These are phyloP conservation scores for Alternaria triticimaculans DNA, from an alignment of 2,329 filamentous ascomycete genomes.

Conservation along the genomic window DNA sequence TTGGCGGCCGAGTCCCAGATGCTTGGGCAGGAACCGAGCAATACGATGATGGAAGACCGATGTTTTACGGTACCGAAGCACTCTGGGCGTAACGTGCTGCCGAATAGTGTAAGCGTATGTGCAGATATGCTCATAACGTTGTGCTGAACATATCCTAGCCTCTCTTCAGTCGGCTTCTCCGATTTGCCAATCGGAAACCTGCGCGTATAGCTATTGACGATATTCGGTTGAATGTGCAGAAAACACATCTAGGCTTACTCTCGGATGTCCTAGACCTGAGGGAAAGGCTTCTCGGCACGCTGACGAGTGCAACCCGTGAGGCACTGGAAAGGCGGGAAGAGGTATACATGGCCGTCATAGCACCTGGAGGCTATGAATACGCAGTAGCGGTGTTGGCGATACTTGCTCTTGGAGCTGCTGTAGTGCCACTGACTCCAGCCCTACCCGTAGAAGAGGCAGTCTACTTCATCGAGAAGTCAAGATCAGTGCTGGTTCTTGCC, in stretches of 20 bases:
- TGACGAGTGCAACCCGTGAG: conserved; percentile 34
- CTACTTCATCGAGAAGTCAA: conserved; percentile 54
- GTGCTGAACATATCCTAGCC: conserved; percentile 30
- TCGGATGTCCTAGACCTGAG: conserved; percentile 55
- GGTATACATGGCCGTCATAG: conserved; percentile 55
- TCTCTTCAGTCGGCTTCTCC: conserved; percentile 52
- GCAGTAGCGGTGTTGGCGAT: conserved; percentile 57
- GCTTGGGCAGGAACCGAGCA: neutral
- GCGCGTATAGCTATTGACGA: conserved; percentile 50
- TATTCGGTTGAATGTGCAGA: conserved; percentile 44
- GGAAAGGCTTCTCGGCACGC: conserved; percentile 40
- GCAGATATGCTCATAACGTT: neutral
- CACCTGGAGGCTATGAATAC: conserved; percentile 57
- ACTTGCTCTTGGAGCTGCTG: conserved; percentile 56
- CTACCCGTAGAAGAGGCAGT: conserved; percentile 53
- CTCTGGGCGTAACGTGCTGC: conserved; percentile 35
- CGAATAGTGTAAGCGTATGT: conserved; percentile 35
- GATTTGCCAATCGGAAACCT: conserved; percentile 47
- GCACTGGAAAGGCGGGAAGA: conserved; percentile 45
- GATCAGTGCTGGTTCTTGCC: conserved; percentile 48
- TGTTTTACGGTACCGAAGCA: conserved; percentile 36
- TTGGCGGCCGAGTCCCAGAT: neutral
- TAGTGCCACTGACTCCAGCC: conserved; percentile 54
- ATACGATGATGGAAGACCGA: conserved; percentile 35
- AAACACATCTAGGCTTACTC: conserved; percentile 53